Evolutionary conservation across 2,329 filamentous ascomycete species (phyloP).

Genomic region (Mycogone perniciosa): DNA sequence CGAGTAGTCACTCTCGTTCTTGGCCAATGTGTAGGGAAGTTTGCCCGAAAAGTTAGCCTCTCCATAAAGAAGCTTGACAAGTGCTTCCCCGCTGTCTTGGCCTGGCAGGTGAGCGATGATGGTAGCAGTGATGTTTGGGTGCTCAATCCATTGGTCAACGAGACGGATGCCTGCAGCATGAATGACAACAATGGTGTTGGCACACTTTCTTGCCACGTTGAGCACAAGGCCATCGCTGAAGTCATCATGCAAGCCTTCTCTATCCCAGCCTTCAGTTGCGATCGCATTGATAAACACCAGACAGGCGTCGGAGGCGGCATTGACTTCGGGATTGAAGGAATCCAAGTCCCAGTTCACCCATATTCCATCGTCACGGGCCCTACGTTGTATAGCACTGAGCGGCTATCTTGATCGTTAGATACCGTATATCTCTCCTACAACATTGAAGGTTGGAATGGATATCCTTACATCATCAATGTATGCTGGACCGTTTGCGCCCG

Average conservation of each 20-base stretch:
- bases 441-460: background rate
- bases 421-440: background rate
- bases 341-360: conserved; percentile 45
- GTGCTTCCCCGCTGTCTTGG: conserved; percentile 55
- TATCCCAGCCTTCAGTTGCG: conserved; percentile 69
- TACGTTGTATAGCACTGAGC: conserved; percentile 50
- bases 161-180: conserved; percentile 57
- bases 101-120: conserved; percentile 59
- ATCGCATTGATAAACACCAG: conserved; percentile 78
- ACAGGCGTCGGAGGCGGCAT: conserved; percentile 52
- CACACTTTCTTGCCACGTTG: conserved; percentile 53
- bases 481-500: conserved; percentile 43
- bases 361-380: conserved; percentile 47
- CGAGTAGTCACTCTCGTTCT: conserved; percentile 44
- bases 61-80: conserved; percentile 54
- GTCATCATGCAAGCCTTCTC: conserved; percentile 61
- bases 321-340: conserved; percentile 28
- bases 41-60: conserved; percentile 48
- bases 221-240: conserved; percentile 54
- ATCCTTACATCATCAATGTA: conserved; percentile 42
- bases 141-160: conserved; percentile 58
- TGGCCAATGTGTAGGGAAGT: conserved; percentile 56
- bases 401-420: conserved; percentile 29
- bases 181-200: conserved; percentile 57
- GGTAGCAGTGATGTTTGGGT: conserved; percentile 58